Evolutionary conservation across 495 filamentous ascomycete genomes (phyloP), one percentile per base, ranked within the genome.

Genomic region (Penicillium odoratum): DNA sequence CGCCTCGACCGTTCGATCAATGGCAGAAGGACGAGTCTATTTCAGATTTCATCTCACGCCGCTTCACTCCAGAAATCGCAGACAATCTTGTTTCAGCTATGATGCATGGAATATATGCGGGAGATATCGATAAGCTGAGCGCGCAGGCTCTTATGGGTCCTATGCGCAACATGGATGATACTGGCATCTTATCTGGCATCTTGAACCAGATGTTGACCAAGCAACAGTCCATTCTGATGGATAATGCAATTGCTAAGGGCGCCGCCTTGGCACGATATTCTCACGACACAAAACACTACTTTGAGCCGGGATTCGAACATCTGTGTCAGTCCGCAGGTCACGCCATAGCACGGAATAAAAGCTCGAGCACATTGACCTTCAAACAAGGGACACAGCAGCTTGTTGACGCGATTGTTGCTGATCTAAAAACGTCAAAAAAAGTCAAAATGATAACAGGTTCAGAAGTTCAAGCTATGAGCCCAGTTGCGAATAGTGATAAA

Each of bases 71-170:
- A 9, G 66, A 78, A 3, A 40, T 90, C 6, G 87, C 87, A 30
- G 77, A 97, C 40, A 96, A 96, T 60, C 26, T 97, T 2, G 67
- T 87, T 3, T 96, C 91, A 4, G 89, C 86, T 29, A 70, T 91
- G n/a, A 69, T 88, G 26, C 94, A 97, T 74, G 95, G 95, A 10
- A 90, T 98, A 16, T 95, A 93, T 64, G 95, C 92, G n/a, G 95
- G 95, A 45, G 89, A 97, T 74, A 84, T 96, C 40, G 83, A 88
- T 65, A 79, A 87, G 66, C 77, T 97, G 52, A 97, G 91, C 66
- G 83, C 80, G 42, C 83, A 82, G 59, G 83, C 83, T 4, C 60
- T 92, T 5, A 62, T 91, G 36, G 81, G 86, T 3, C 21, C 42
- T 6, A 25, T 77, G 3, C 87, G 85, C 76, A 55, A 76, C 13